A percentile compares a stretch with the other conserved stretches of the same genome.
These are phyloP conservation scores for Elongisporangium undulatum DNA, from an alignment of 352 stramenopile species.

Conservation along the genomic window DNA sequence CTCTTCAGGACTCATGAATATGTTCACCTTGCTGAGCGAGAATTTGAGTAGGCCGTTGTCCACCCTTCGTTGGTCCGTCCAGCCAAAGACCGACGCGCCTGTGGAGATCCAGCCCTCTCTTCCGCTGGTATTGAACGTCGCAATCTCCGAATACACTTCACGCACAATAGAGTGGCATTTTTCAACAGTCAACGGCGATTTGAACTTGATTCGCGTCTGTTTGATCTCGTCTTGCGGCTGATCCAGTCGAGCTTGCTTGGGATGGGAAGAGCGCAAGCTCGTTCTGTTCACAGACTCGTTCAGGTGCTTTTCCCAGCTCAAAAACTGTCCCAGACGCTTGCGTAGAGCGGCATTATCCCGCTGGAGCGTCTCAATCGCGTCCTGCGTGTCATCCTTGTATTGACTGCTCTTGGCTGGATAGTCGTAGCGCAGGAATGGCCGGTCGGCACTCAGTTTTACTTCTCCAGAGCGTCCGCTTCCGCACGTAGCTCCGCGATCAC, in stretches of 20 bases:
- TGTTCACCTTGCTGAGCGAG: constrained; percentile 5
- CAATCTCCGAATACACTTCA: constrained; percentile 23
- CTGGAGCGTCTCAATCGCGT: too few species aligned
- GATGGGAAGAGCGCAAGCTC: too few species aligned
- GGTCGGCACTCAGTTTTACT: not conserved
- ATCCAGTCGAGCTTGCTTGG: too few species aligned
- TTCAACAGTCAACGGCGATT: constrained; percentile 19
- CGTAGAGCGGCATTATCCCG: too few species aligned
- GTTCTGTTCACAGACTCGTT: not conserved
- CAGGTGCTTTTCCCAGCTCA: too few species aligned
- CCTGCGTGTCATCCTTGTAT: too few species aligned
- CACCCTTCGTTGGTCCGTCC: too few species aligned
- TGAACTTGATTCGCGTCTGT: constrained; percentile 12
- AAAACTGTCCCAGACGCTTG: too few species aligned
- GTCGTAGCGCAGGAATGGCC: not conserved
- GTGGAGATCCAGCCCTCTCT: constrained; percentile 5
- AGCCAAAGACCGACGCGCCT: too few species aligned
- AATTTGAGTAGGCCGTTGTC: too few species aligned
- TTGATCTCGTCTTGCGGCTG: too few species aligned
- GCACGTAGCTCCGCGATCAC: constrained; percentile 24
- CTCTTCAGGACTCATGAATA: constrained; percentile 4
- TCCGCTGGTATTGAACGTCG: constrained; percentile 12
- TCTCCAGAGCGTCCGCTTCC: constrained; percentile 7
- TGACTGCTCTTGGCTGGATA: too few species aligned
- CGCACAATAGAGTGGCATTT: constrained; percentile 38